Evolutionary conservation across 2,329 filamentous ascomycete species (phyloP).

Genomic region (Paecilomyces variotii): DNA sequence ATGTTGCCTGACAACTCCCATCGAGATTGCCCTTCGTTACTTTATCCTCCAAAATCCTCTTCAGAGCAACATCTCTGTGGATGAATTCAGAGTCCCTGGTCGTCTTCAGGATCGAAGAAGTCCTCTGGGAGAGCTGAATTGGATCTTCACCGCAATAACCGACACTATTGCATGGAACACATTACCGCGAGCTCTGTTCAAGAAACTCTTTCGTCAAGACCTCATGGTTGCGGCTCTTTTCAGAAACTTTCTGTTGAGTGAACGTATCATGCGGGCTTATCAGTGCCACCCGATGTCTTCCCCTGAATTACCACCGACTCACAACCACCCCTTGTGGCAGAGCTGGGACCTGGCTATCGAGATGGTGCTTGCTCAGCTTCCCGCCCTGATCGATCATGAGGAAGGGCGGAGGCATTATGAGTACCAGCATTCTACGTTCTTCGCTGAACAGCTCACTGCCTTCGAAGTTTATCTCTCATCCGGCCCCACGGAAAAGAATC

Average conservation of each 20-base stretch:
- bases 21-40: slow-evolving; percentile 93
- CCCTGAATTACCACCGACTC: slow-evolving; percentile 85
- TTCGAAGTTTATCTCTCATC: slow-evolving; percentile 91
- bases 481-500: slow-evolving; percentile 73
- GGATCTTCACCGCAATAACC: slow-evolving; percentile 98
- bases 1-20: slow-evolving; percentile 89
- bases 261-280: slow-evolving; percentile 92
- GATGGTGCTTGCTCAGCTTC: slow-evolving; percentile 83
- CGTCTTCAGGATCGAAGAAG: slow-evolving; percentile 87
- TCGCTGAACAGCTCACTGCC: slow-evolving; percentile 91
- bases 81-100: slow-evolving; percentile 82
- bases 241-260: slow-evolving; percentile 87
- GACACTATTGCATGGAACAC: slow-evolving; percentile 99
- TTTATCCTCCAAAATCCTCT: slow-evolving; percentile 90
- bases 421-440: slow-evolving; percentile 91
- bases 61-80: slow-evolving; percentile 59
- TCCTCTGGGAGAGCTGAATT: slow-evolving; percentile 91
- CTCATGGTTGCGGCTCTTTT: slow-evolving; percentile 98
- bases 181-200: slow-evolving; percentile 79
- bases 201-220: slow-evolving; percentile 94
- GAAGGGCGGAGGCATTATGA: slow-evolving; percentile 71
- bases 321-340: slow-evolving; percentile 90
- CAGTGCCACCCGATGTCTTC: slow-evolving; percentile 92
- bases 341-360: slow-evolving; percentile 98
- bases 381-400: slow-evolving; percentile 69